Conservation (phyloP, 164 flowering plant genomes). For the Euptelea pleiosperma region DNA sequence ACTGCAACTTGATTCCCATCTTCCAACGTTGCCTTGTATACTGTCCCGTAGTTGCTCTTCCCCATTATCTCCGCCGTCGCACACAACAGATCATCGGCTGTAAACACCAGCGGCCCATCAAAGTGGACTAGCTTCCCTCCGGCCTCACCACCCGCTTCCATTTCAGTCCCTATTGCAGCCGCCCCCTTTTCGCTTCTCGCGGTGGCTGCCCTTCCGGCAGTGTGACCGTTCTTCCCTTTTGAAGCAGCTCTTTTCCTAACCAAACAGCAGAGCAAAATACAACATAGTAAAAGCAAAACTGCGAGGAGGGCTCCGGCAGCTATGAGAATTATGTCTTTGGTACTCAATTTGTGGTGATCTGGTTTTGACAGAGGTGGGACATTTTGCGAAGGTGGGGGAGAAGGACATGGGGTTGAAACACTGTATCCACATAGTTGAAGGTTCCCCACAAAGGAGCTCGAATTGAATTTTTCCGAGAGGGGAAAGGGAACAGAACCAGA, state of each 20-base stretch:
- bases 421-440: slow-evolving; percentile 81
- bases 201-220: slow-evolving; percentile 17
- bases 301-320: slow-evolving; percentile 60
- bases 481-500: slow-evolving; percentile 73
- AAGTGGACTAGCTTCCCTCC: slow-evolving; percentile 95
- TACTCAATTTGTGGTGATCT: slow-evolving; percentile 38
- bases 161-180: slow-evolving; percentile 33
- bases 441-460: slow-evolving; percentile 82
- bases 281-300: slow-evolving; percentile 53
- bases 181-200: slow-evolving; percentile 36
- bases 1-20: slow-evolving; percentile 88
- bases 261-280: slow-evolving; percentile 63
- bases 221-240: slow-evolving; percentile 28
- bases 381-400: slow-evolving; percentile 39
- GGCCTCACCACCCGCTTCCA: slow-evolving; percentile 56
- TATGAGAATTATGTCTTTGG: slow-evolving; percentile 74
- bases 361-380: slow-evolving; percentile 30
- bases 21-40: slow-evolving; percentile 88
- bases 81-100: slow-evolving; percentile 90
- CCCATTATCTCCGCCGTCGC: slow-evolving; percentile 99
- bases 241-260: slow-evolving; percentile 46
- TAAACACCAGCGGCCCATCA: slow-evolving; percentile 82
- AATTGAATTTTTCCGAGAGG: slow-evolving; percentile 63
- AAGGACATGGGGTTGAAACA: slow-evolving; percentile 51
- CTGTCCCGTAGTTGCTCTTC: slow-evolving; percentile 87